These are phyloP conservation scores for Rhodotorula sp. DNA, from an alignment of 1,284 basidiomycete species.

Conservation along the genomic window DNA sequence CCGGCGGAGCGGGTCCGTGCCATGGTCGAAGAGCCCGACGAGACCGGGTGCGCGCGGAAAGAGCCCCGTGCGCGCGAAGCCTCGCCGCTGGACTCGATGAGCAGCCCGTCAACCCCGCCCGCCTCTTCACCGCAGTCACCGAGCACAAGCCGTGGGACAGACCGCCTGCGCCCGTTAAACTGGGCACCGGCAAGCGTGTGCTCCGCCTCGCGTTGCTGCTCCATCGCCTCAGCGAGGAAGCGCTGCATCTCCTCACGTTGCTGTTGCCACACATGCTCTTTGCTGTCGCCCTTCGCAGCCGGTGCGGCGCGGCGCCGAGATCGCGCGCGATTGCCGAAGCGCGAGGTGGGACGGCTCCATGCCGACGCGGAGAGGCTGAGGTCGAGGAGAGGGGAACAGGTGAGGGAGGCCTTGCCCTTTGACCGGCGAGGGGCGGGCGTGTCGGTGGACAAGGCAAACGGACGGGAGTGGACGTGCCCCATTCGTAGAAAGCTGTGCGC, in stretches of 20 bases:
- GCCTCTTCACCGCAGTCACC: not conserved
- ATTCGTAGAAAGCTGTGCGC: not conserved
- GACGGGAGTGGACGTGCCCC: conserved; percentile 8
- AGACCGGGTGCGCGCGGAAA: not conserved
- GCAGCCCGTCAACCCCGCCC: not conserved
- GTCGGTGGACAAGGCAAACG: not conserved
- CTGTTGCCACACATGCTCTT: not conserved
- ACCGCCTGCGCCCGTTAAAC: not conserved
- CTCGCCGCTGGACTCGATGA: not conserved
- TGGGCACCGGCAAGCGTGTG: not conserved
- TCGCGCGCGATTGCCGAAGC: not conserved
- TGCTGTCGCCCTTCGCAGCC: not conserved
- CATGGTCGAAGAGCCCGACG: too few species aligned
- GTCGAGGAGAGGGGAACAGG: not conserved
- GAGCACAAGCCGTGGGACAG: not conserved
- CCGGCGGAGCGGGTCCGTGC: too few species aligned
- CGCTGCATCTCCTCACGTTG: not conserved
- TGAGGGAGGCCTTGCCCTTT: not conserved
- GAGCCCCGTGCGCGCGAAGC: conserved; percentile 4
- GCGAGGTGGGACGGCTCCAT: not conserved
- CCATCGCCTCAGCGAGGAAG: not conserved
- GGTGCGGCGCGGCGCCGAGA: not conserved
- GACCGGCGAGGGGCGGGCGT: not conserved
- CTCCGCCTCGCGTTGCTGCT: conserved; percentile 1
- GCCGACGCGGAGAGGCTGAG: not conserved